A percentile compares a stretch with the other conserved stretches of the same genome.
Conservation (phyloP, 306 rosid genomes). For the Ammopiptanthus mongolicus region DNA sequence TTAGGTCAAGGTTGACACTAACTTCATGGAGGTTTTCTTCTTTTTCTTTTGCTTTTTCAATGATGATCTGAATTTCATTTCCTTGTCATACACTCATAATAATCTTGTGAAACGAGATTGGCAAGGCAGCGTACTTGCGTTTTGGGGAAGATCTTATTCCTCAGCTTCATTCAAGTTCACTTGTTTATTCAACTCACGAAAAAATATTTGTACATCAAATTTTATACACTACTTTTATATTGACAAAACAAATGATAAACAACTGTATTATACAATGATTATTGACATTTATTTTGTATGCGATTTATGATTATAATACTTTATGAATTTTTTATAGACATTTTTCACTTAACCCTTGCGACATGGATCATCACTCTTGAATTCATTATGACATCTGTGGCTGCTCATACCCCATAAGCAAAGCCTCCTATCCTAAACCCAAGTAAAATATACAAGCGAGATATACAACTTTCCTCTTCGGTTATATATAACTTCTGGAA, state of each 20-base stretch:
- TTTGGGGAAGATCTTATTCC: background rate
- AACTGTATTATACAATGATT: too few relatives aligned
- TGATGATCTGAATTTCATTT: background rate
- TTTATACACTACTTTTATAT: too few relatives aligned
- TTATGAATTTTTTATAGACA: background rate
- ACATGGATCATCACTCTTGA: background rate
- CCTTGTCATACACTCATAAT: background rate
- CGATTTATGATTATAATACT: background rate
- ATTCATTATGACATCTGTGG: background rate
- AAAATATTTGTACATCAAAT: too few relatives aligned
- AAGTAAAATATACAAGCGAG: background rate
- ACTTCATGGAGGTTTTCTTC: background rate
- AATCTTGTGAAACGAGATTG: background rate
- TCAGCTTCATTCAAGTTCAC: background rate
- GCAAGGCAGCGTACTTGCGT: background rate
- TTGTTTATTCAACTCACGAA: background rate
- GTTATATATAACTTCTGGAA: background rate
- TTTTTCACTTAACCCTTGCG: background rate
- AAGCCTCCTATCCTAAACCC: background rate
- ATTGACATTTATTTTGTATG: background rate
- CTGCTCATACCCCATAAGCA: background rate
- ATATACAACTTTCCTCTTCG: background rate
- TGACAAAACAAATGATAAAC: too few relatives aligned
- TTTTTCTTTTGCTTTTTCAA: background rate
- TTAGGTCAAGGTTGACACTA: background rate